A percentile compares a stretch with the other conserved stretches of the same genome.
Evolutionary conservation across 176 grass and related monocot species (phyloP).

Genomic region (Thinopyrum elongatum): DNA sequence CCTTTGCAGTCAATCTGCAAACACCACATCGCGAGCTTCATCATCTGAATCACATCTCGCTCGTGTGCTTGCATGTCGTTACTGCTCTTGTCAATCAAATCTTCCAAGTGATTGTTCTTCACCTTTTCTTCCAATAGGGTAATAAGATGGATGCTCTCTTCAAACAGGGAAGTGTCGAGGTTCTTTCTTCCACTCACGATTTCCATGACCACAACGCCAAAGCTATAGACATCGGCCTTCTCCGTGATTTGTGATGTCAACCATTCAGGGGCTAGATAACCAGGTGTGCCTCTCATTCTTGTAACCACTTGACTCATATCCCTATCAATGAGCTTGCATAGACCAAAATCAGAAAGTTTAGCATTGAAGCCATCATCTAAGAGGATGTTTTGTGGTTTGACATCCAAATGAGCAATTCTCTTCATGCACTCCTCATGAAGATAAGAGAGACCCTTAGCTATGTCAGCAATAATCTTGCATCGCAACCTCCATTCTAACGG

Average conservation of each 20-base stretch:
- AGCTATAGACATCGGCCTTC: neutral
- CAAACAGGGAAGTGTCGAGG: neutral
- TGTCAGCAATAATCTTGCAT: neutral
- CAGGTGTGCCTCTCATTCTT: neutral
- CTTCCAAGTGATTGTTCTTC: neutral
- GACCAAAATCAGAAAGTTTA: neutral
- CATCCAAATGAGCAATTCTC: slow-evolving; percentile 3
- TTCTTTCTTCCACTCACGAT: neutral
- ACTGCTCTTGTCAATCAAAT: neutral
- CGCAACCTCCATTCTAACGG: neutral
- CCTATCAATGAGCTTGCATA: neutral
- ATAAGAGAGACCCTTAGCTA: neutral
- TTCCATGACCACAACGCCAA: neutral
- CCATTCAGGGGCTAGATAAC: slow-evolving; percentile 9
- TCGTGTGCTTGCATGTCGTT: neutral
- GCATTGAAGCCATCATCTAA: neutral
- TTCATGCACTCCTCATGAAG: neutral
- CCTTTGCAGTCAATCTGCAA: slow-evolving; percentile 37
- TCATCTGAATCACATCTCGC: slow-evolving; percentile 5
- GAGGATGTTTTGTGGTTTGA: neutral
- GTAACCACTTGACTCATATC: slow-evolving; percentile 13
- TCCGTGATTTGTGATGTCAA: neutral
- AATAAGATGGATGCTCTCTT: neutral
- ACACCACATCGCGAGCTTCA: slow-evolving; percentile 55
- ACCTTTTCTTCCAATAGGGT: slow-evolving; percentile 1